phyloP scores from a whole-genome alignment of 495 filamentous ascomycete species.

The Hyphodiscus hymeniophilus region DNA sequence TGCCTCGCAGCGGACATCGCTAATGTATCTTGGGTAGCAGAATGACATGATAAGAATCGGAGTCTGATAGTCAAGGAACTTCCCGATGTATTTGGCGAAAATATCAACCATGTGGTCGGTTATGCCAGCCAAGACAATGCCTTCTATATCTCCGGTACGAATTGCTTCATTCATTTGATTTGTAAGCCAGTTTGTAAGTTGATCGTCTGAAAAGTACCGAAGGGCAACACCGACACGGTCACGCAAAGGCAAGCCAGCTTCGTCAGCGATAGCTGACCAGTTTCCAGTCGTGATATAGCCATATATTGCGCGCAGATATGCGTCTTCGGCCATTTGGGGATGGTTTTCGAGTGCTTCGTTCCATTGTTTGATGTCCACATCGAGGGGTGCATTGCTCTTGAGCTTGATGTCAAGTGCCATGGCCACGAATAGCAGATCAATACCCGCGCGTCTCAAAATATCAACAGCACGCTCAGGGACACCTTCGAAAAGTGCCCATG shows the following conservation, averaged over 20 bases:
- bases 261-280: slow-evolving; percentile 76
- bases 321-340: slow-evolving; percentile 46
- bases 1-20: slow-evolving; percentile 62
- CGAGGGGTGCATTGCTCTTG: slow-evolving; percentile 6
- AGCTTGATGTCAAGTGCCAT: slow-evolving; percentile 34
- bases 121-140: slow-evolving; percentile 81
- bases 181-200: slow-evolving; percentile 65
- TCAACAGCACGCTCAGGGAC: slow-evolving; percentile 50
- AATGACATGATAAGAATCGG: slow-evolving; percentile 77
- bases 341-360: slow-evolving; percentile 43
- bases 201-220: slow-evolving; percentile 70
- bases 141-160: slow-evolving; percentile 74
- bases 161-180: slow-evolving; percentile 54
- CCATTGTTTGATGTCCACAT: slow-evolving; percentile 21
- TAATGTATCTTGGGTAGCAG: slow-evolving; percentile 72
- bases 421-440: slow-evolving; percentile 42
- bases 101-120: slow-evolving; percentile 70
- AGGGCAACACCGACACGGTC: slow-evolving; percentile 84
- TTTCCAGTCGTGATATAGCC: slow-evolving; percentile 82
- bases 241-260: slow-evolving; percentile 71
- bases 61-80: slow-evolving; percentile 83
- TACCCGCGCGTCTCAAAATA: slow-evolving; percentile 40
- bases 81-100: slow-evolving; percentile 79
- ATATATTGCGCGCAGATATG: slow-evolving; percentile 86
- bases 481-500: slow-evolving; percentile 66